phyloP scores from a whole-genome alignment of 495 filamentous ascomycete species.

The Aspergillus wentii region DNA sequence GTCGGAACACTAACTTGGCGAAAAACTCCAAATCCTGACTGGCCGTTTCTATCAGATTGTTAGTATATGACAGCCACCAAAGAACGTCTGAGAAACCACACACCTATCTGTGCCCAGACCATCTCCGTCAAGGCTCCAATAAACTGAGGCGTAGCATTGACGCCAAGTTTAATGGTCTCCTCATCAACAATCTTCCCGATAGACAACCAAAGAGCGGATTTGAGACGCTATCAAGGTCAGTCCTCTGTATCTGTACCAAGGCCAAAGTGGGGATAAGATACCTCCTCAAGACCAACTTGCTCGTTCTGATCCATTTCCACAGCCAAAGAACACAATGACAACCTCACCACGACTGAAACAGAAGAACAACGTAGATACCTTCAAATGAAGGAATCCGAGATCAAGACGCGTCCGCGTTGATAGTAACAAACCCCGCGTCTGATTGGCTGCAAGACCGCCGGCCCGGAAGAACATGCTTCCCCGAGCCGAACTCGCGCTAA shows the following conservation, averaged over 20 bases:
- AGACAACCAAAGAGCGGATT: constrained; percentile 88
- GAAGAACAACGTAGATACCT: too few relatives aligned
- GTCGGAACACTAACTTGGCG: constrained; percentile 51
- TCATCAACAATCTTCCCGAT: constrained; percentile 89
- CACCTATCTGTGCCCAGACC: constrained; percentile 87
- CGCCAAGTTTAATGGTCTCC: constrained; percentile 66
- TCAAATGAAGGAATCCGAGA: too few relatives aligned
- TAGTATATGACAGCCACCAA: neutral
- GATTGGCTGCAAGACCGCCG: constrained; percentile 5
- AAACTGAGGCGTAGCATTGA: constrained; percentile 92
- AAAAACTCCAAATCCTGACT: constrained; percentile 77
- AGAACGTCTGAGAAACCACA: constrained; percentile 8
- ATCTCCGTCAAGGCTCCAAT: constrained; percentile 89
- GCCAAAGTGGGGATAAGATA: constrained; percentile 8
- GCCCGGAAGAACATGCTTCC: constrained; percentile 7
- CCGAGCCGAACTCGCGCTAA: constrained; percentile 2
- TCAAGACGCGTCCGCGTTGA: too few relatives aligned
- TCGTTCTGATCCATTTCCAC: constrained; percentile 31
- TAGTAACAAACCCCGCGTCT: neutral
- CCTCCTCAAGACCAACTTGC: constrained; percentile 36
- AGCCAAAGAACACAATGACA: too few relatives aligned
- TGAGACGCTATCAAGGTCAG: constrained; percentile 88
- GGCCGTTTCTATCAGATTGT: constrained; percentile 53
- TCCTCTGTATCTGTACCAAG: neutral
- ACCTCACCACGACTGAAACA: too few relatives aligned